Percentiles rank a stretch among this genome's conserved stretches.
These are phyloP conservation scores for Tricholoma flavovirens DNA, from an alignment of 768 basidiomycete species.

Conservation along the genomic window DNA sequence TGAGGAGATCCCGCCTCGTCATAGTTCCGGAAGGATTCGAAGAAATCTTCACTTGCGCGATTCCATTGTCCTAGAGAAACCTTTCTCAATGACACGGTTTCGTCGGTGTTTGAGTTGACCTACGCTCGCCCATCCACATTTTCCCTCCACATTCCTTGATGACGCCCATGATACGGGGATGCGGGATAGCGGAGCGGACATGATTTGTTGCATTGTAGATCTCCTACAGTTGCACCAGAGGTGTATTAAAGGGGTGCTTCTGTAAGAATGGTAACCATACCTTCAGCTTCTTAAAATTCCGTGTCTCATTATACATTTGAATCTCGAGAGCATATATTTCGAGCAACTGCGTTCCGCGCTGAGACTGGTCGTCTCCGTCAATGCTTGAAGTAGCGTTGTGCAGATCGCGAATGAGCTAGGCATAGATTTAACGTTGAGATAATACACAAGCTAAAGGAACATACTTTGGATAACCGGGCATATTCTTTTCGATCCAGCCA, in stretches of 20 bases:
- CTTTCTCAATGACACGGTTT: neutral
- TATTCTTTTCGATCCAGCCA: slow-evolving; percentile 97
- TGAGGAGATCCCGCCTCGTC: slow-evolving; percentile 97
- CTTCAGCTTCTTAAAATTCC: slow-evolving; percentile 95
- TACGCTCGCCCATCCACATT: slow-evolving; percentile 99
- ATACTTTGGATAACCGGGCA: slow-evolving; percentile 70
- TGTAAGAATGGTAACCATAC: slow-evolving; percentile 28
- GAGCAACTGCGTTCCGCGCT: slow-evolving; percentile 88
- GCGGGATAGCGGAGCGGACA: slow-evolving; percentile 94
- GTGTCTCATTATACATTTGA: slow-evolving; percentile 97
- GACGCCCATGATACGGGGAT: slow-evolving; percentile 97
- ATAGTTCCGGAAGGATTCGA: slow-evolving; percentile 97
- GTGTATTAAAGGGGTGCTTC: neutral
- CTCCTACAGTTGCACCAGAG: slow-evolving; percentile 47
- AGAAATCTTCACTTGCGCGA: slow-evolving; percentile 95
- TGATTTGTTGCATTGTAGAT: slow-evolving; percentile 94
- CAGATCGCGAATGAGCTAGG: slow-evolving; percentile 71
- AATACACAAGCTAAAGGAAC: slow-evolving; percentile 5
- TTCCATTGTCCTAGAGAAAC: slow-evolving; percentile 79
- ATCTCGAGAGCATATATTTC: slow-evolving; percentile 99
- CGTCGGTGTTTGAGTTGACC: slow-evolving; percentile 17
- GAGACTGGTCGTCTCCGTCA: slow-evolving; percentile 80
- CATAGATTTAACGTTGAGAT: neutral
- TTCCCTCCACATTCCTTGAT: slow-evolving; percentile 99
- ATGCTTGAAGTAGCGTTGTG: slow-evolving; percentile 57